Base-by-base conservation (phyloP, 106 monocot genomes). In the Hemerocallis citrina region DNA sequence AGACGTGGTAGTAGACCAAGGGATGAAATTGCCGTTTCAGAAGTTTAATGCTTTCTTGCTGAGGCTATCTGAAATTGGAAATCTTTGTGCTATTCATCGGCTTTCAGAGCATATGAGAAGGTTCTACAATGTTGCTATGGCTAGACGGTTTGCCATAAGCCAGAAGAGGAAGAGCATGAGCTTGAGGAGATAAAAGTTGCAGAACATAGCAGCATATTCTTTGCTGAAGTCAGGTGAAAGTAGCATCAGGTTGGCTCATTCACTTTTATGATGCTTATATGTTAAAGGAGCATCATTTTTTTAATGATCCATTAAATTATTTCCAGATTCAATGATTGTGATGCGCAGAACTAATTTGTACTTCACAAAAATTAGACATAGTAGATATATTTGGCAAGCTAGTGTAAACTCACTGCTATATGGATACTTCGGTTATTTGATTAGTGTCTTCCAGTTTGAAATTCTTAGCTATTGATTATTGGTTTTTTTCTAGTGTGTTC, bases 91-190 rank as follows among this genome's bases (percentile, higher is more conserved):
- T 14, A 99, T 99, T 46, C 88, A 99, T 63, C 66, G 78, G 52
- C 64, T 99, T 22, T 99, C 98, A 1, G 79, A 99, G 28, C 81
- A 99, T 74, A 99, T 99, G 98, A 82, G 84, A 54, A 81, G 35
- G 50, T 99, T 99, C 54, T 92, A 99, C 49, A 92, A 88, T 73
- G 79, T 70, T 34, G 92, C 85, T 8, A 88, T 99, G 98, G 88
- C 98, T 11, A 82, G 98, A 43, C 84, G 98, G 23, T 92, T 75
- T 74, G 92, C 98, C 1, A 74, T 88, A 9, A 88, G 60, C 27
- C 79, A 93, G 42, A 85, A 82, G 72, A 93, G 85, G 78, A 99
- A 80, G 79, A 85, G 98, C 40, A 73, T 82, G 15, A 80, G 82
- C 51, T 66, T 88, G 67, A 84, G 87, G 57, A 82, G 85, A 51